Evolutionary conservation across 108 stramenopile species (phyloP), one percentile per base, ranked within the genome.

Genomic region (Skeletonema costatum): DNA sequence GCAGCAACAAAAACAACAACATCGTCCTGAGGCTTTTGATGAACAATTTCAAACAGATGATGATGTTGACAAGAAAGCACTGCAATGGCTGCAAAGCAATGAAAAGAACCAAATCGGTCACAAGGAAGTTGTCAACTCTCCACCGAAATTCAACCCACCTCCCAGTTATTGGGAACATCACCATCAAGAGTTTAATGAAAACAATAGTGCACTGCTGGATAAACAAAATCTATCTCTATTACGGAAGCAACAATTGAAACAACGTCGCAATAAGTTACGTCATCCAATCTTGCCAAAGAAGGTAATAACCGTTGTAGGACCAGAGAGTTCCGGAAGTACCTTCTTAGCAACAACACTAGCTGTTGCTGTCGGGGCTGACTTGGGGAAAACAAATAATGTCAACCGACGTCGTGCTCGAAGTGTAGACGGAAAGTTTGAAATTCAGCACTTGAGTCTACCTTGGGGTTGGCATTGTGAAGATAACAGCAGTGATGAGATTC

Each of bases 281-380:
- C 25, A 56, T 25, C 53, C 61, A 32, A 48, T 77, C 7, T 68
- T 82, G 4, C 75, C 81, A 7, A 74, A 68, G 61, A 48, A 68
- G 29, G 64, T 84, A 11, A 60, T 84, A 3, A 80, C 78, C 29
- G 74, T 84, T 44, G 68, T 84, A 36, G 83, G 83, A 8, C 74
- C 71, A 19, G 83, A 84, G 60, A 75, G 68, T 2, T 73, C 71
- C 5, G 83, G 83, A 2, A 84, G 74, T 12, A 84, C 78, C 13
- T 84, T 80, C 59, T 46, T 80, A 33, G 32, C 72, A 11, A 68
- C 72, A 11, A 56, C 72, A 3, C 38, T 80, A 21, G 78, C 66
- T 4, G 48, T 73, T 2, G 78, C 78, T 11, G 46, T 42, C 1
- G 72, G 72, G 9, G 78, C 78, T 21, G 6, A 4, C 5, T 32